A percentile compares a stretch with the other conserved stretches of the same genome.
These are phyloP conservation scores for Sphagnurus paluster DNA, from an alignment of 1,284 basidiomycete species.

Conservation along the genomic window DNA sequence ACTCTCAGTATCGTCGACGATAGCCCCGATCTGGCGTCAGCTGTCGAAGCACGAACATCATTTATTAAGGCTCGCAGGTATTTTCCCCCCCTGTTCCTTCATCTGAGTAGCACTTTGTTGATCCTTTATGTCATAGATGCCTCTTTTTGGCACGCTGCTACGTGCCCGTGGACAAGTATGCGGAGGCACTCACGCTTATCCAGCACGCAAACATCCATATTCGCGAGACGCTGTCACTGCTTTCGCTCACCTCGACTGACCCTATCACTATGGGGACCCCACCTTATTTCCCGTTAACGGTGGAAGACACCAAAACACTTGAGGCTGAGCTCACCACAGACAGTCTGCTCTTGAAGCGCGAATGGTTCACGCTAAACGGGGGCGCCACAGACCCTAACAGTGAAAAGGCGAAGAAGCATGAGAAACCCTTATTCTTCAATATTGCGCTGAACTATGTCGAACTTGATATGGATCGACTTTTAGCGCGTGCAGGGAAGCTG, in stretches of 20 bases:
- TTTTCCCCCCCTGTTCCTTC: background rate
- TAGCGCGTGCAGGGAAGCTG: constrained; percentile 68
- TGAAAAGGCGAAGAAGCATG: constrained; percentile 45
- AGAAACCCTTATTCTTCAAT: constrained; percentile 90
- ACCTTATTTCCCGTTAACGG: constrained; percentile 57
- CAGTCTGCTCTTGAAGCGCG: constrained; percentile 63
- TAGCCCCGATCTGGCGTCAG: constrained; percentile 76
- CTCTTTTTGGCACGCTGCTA: constrained; percentile 75
- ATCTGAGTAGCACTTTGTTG: constrained; percentile 1
- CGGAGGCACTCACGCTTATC: constrained; percentile 67
- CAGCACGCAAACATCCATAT: constrained; percentile 70
- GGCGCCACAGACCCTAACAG: constrained; percentile 43
- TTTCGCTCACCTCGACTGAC: constrained; percentile 44
- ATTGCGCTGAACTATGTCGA: constrained; percentile 92
- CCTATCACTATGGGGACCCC: constrained; percentile 41
- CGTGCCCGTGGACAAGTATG: constrained; percentile 64
- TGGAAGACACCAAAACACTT: constrained; percentile 47
- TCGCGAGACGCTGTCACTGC: constrained; percentile 60
- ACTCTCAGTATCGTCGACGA: constrained; percentile 85
- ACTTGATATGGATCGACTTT: constrained; percentile 77
- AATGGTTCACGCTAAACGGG: constrained; percentile 80
- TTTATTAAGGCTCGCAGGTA: constrained; percentile 77
- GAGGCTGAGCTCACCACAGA: constrained; percentile 51
- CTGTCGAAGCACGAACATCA: constrained; percentile 73
- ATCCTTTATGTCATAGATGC: constrained; percentile 42